A percentile compares a stretch with the other conserved stretches of the same genome.
Evolutionary conservation across 257 asterid species (phyloP).

Genomic region (Leonotis leonurus): DNA sequence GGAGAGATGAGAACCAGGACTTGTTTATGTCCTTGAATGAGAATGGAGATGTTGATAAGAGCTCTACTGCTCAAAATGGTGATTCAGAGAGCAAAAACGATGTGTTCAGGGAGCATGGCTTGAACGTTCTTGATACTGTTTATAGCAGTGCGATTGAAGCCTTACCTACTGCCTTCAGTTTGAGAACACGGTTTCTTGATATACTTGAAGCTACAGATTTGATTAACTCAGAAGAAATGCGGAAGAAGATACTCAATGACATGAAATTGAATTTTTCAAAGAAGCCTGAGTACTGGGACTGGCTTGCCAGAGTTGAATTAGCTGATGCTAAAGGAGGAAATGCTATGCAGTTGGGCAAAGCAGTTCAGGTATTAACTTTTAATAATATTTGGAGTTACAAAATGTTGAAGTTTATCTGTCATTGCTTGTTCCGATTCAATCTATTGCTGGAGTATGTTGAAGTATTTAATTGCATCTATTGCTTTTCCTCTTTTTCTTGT

Average conservation of each 20-base stretch:
- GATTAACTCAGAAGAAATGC: slow-evolving; percentile 54
- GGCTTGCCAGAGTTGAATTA: slow-evolving; percentile 71
- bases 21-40: slow-evolving; percentile 59
- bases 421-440: neutral
- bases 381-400: neutral
- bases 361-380: slow-evolving; percentile 50
- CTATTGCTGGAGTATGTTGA: neutral
- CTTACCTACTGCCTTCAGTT: slow-evolving; percentile 58
- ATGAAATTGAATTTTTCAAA: slow-evolving; percentile 56
- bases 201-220: slow-evolving; percentile 57
- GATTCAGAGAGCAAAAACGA: slow-evolving; percentile 48
- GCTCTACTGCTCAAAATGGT: slow-evolving; percentile 30
- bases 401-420: neutral
- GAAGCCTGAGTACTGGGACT: slow-evolving; percentile 78
- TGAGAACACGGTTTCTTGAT: slow-evolving; percentile 67
- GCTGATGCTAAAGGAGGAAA: slow-evolving; percentile 23
- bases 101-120: slow-evolving; percentile 52
- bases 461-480: neutral
- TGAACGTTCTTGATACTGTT: slow-evolving; percentile 50
- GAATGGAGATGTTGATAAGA: slow-evolving; percentile 33
- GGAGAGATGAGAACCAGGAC: slow-evolving; percentile 71
- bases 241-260: slow-evolving; percentile 47
- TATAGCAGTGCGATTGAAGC: slow-evolving; percentile 66
- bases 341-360: slow-evolving; percentile 35
- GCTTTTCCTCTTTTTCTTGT: no score